Evolutionary conservation across 495 filamentous ascomycete genomes (phyloP).

Genomic region (Tricharina praecox): DNA sequence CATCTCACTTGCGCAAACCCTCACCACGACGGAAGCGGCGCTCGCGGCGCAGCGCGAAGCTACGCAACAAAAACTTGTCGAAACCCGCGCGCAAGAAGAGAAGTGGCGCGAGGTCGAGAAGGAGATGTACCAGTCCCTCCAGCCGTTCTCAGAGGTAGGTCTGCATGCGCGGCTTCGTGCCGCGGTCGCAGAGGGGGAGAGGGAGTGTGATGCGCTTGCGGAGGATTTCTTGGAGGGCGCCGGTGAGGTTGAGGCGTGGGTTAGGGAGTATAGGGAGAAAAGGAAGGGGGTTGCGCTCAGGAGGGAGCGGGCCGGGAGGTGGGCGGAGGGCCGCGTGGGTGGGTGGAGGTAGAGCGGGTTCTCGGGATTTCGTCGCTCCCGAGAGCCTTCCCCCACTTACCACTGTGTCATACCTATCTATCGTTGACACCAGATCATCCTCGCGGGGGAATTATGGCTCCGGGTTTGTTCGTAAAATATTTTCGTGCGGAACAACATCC

Average conservation of each 20-base stretch:
- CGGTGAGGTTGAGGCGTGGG: neutral
- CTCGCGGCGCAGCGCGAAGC: conserved; percentile 45
- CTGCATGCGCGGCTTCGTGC: neutral
- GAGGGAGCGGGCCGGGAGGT: neutral
- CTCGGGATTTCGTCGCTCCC: too few relatives aligned
- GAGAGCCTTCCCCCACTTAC: too few relatives aligned
- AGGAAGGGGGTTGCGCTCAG: neutral
- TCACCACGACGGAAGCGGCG: conserved; percentile 40
- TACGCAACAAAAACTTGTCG: conserved; percentile 65
- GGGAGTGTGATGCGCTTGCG: neutral
- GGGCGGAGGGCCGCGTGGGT: neutral
- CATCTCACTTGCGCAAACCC: conserved; percentile 44
- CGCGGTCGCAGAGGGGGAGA: neutral
- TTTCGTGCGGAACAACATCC: too few relatives aligned
- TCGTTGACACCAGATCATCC: too few relatives aligned
- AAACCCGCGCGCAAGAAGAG: conserved; percentile 71
- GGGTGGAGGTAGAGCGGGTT: too few relatives aligned
- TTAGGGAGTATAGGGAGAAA: neutral
- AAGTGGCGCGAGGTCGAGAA: conserved; percentile 75
- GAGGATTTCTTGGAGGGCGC: neutral
- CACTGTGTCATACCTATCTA: too few relatives aligned
- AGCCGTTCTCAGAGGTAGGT: conserved; percentile 52
- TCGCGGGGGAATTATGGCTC: too few relatives aligned
- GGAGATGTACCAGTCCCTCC: conserved; percentile 71
- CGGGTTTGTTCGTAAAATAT: too few relatives aligned